These are phyloP conservation scores for Penicillium vulpinum DNA, from an alignment of 2,329 filamentous ascomycete species.

Conservation along the genomic window DNA sequence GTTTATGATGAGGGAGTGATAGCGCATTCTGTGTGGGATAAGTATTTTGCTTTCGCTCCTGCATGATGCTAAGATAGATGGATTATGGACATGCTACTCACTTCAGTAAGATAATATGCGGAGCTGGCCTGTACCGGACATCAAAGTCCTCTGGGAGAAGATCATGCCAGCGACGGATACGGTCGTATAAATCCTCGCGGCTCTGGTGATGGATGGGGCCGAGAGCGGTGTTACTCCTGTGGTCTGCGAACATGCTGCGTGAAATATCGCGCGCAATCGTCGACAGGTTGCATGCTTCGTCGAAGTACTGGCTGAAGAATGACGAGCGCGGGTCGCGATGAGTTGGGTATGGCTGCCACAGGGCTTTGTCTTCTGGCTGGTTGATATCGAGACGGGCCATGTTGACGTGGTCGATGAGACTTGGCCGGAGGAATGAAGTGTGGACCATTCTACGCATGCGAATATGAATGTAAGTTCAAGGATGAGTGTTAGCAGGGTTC, in stretches of 20 bases:
- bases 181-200: constrained; percentile 33
- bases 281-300: constrained; percentile 36
- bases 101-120: constrained; percentile 38
- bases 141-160: constrained; percentile 32
- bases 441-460: constrained; percentile 32
- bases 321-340: constrained; percentile 30
- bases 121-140: constrained; percentile 27
- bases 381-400: constrained; percentile 22
- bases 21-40: constrained; percentile 32
- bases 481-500: not conserved
- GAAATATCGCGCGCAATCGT: constrained; percentile 41
- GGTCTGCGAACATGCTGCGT: constrained; percentile 30
- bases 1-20: constrained; percentile 37
- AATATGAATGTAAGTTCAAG: not conserved
- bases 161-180: constrained; percentile 33
- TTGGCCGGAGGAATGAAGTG: constrained; percentile 37
- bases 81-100: constrained; percentile 9
- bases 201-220: constrained; percentile 17
- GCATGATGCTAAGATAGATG: not conserved
- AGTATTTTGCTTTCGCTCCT: not conserved
- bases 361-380: constrained; percentile 18
- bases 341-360: constrained; percentile 37
- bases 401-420: constrained; percentile 38
- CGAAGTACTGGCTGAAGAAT: constrained; percentile 34
- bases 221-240: constrained; percentile 4